Evolutionary conservation across 176 grass and related monocot species (phyloP), one percentile per base, ranked within the genome.

Genomic region (Aegilops longissima): DNA sequence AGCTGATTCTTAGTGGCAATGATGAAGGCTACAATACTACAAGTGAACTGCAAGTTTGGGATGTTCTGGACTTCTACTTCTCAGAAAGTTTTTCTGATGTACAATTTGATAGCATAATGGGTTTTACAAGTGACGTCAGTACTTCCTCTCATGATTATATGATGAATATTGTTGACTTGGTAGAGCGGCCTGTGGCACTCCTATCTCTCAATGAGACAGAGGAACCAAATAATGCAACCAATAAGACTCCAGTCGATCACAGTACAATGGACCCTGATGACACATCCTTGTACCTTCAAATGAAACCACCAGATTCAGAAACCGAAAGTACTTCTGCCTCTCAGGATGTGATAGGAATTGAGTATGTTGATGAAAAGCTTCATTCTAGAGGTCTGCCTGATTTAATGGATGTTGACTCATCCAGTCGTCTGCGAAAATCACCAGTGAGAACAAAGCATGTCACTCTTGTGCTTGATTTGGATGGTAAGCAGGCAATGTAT

Each of bases 391-490:
- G 66, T 84, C 85, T 93, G 40, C 92, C 85, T 70, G 87, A 93
- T 92, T 93, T 99, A 79, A 84, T 93, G 86, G 90, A 93, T 70
- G 83, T 94, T 25, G 84, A 95, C 66, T 88, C 85, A n/a, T 85
- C 85, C 17, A 83, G n/a, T 73, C 78, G 18, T 77, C 40, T 80
- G 36, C 29, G 18, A 21, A 93, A 87, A 73, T 86, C 85, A 79
- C 66, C 78, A 81, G 68, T 56, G 59, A 80, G 86, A 88, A 86
- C 25, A 80, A 96, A 93, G 66, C 68, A 81, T 79, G 73, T 90
- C 81, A 99, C 97, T 73, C 97, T 99, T 94, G 97, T 99, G 25
- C 97, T 99, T 45, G 97, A 99, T 96, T 93, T 99, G 75, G 97
- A 99, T 65, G 97, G 97, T 99, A 87, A 94, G 94, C 47, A 85